Conservation (phyloP, 2,329 filamentous ascomycete species). For the Stagonosporopsis chrysanthemi region DNA sequence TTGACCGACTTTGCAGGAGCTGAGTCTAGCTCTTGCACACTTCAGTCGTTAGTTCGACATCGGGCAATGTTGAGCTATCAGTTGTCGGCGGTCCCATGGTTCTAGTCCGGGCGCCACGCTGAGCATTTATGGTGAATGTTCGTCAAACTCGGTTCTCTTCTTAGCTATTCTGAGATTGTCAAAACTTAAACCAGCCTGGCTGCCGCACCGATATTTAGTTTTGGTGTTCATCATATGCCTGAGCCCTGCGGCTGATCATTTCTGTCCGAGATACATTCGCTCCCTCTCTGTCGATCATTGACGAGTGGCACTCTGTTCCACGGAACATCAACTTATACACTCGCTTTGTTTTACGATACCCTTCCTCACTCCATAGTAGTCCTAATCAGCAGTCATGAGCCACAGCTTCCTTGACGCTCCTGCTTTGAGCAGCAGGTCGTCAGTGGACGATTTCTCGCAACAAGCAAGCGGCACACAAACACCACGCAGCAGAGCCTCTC, state of each 20-base stretch:
- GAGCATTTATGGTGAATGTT: slow-evolving; percentile 9
- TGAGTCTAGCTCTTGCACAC: slow-evolving; percentile 16
- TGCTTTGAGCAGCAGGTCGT: slow-evolving; percentile 14
- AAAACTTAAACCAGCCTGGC: slow-evolving; percentile 11
- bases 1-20: slow-evolving; percentile 8
- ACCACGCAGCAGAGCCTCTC: slow-evolving; percentile 17
- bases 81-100: slow-evolving; percentile 5
- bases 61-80: slow-evolving; percentile 18
- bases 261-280: slow-evolving; percentile 12
- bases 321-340: slow-evolving; percentile 6
- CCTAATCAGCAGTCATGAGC: slow-evolving; percentile 11
- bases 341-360: slow-evolving; percentile 8
- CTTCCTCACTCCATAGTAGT: slow-evolving; percentile 1
- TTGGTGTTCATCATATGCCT: slow-evolving; percentile 16
- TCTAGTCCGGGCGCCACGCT: slow-evolving; percentile 20
- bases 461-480: slow-evolving; percentile 14
- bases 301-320: slow-evolving; percentile 5
- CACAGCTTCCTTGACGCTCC: slow-evolving; percentile 18
- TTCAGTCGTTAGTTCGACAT: slow-evolving; percentile 19
- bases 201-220: slow-evolving; percentile 7
- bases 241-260: slow-evolving; percentile 9
- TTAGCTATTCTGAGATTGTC: slow-evolving; percentile 20
- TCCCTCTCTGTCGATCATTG: slow-evolving; percentile 18
- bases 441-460: slow-evolving; percentile 14
- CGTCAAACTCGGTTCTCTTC: slow-evolving; percentile 19